Percentiles rank a stretch among this genome's conserved stretches.
Conservation (phyloP, 768 basidiomycete species). For the Bullera alba region DNA sequence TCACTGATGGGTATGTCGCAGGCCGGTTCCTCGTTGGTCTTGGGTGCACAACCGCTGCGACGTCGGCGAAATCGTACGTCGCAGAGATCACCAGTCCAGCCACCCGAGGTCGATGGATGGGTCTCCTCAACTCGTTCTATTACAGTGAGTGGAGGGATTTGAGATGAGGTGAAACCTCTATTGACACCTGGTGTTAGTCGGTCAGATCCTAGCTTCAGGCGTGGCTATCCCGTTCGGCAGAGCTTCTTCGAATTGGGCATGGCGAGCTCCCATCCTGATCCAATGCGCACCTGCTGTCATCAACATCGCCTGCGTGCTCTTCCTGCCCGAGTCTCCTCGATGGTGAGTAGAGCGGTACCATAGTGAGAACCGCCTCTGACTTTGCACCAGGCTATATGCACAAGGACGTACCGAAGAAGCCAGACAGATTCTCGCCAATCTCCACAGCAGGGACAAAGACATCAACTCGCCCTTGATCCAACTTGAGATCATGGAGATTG, state of each 20-base stretch:
- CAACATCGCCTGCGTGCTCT: conserved; percentile 51
- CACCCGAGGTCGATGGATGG: conserved; percentile 53
- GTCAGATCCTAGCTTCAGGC: conserved; percentile 55
- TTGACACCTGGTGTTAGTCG: conserved; percentile 45
- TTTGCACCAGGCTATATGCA: conserved; percentile 49
- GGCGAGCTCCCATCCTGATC: conserved; percentile 54
- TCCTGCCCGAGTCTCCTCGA: conserved; percentile 54
- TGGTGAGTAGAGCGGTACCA: conserved; percentile 6
- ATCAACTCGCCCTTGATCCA: conserved; percentile 53
- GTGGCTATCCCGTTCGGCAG: conserved; percentile 56
- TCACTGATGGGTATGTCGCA: too few relatives aligned
- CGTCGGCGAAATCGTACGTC: conserved; percentile 5
- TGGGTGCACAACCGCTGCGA: conserved; percentile 42
- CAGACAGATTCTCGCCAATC: conserved; percentile 50
- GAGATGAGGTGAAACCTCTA: too few relatives aligned
- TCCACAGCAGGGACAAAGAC: conserved; percentile 52
- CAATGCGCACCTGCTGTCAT: conserved; percentile 53
- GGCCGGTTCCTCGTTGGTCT: conserved; percentile 54
- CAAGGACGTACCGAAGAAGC: conserved; percentile 51
- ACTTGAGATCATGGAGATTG: conserved; percentile 55
- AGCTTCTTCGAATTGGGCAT: conserved; percentile 49
- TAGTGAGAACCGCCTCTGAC: conserved; percentile 47
- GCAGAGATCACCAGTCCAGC: conserved; percentile 52
- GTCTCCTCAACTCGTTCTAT: conserved; percentile 55
- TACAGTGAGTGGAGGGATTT: conserved; percentile 44